Conservation (phyloP, 805 yeast genomes). For the Lipomyces anomalus region DNA sequence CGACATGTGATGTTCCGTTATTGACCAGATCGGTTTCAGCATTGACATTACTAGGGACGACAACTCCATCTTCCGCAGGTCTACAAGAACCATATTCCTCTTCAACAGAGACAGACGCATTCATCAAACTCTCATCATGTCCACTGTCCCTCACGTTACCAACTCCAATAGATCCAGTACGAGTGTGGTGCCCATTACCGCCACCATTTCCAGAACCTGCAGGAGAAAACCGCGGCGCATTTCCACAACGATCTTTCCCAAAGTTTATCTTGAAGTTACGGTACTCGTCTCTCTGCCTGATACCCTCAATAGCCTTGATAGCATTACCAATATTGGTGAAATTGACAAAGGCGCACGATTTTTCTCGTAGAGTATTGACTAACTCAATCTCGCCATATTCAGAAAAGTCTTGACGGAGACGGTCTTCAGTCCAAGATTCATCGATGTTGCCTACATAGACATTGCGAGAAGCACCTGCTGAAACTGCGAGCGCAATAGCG, state of each 20-base stretch:
- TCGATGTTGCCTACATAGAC: conserved; percentile 76
- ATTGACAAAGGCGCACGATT: conserved; percentile 85
- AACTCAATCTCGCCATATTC: conserved; percentile 94
- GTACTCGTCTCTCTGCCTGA: conserved; percentile 61
- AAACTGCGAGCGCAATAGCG: conserved; percentile 80
- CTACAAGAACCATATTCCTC: too few relatives aligned
- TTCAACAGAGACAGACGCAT: too few relatives aligned
- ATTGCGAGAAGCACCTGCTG: conserved; percentile 90
- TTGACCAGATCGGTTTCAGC: too few relatives aligned
- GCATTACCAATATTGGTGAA: conserved; percentile 89
- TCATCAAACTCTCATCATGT: too few relatives aligned
- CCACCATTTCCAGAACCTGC: not conserved
- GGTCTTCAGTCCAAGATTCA: conserved; percentile 42
- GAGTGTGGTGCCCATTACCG: too few relatives aligned
- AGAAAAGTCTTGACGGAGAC: conserved; percentile 65
- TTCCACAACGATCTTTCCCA: conserved; percentile 94
- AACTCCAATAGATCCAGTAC: too few relatives aligned
- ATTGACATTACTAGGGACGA: too few relatives aligned
- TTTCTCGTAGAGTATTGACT: conserved; percentile 76
- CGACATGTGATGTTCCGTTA: too few relatives aligned
- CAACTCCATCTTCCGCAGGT: too few relatives aligned
- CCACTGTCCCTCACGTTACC: too few relatives aligned
- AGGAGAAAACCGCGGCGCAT: conserved; percentile 66
- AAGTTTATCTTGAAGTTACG: conserved; percentile 73
- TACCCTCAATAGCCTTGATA: conserved; percentile 85